Base-by-base conservation (phyloP, 2,329 filamentous ascomycete genomes). In the Colletotrichum destructivum region DNA sequence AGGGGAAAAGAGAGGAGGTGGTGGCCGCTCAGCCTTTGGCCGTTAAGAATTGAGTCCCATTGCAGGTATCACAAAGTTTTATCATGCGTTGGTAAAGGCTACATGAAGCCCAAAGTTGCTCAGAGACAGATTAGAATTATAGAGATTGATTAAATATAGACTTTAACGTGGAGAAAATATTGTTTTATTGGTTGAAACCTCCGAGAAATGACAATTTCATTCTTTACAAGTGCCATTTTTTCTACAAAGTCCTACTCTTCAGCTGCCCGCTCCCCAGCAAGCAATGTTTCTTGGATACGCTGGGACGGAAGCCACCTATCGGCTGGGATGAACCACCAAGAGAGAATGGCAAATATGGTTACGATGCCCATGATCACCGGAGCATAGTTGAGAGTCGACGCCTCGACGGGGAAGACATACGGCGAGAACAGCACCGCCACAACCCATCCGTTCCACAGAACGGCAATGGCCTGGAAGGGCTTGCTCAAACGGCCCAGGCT, bases 281-380 rank as follows among this genome's bases (percentile, higher is more conserved):
- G 74, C 21, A 79, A 57, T 0, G 78, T 79, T 44, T 84, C 80
- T 66, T 83, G 79, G 56, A 86, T 86, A 16, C 84, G 79, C 61
- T 82, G 77, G 16, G 77, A 80, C 1, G 85, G 85, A 56, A 87
- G 75, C 85, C 85, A 87, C 1, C 79, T 77, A 4, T 83, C 83
- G 54, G 84, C 81, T 0, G 86, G 85, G 72, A 84, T 84, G n/a
- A 85, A 46, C 76, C 83, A 85, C 81, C 85, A 87, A 11, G 85
- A 86, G 26, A 85, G 66, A 18, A 87, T 62, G 0, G 85, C 86
- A 49, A 87, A 79, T 44, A 88, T 82, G 0, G 85, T 88, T 4
- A 87, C 84, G 2, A 78, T 81, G 3, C 76, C 83, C 84, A 88
- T 87, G 69, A 88, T 87, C 15, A 88, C 84, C 0, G 86, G 86